Evolutionary conservation across 495 filamentous ascomycete species (phyloP).

Genomic region (Astrocystis sublimbata): DNA sequence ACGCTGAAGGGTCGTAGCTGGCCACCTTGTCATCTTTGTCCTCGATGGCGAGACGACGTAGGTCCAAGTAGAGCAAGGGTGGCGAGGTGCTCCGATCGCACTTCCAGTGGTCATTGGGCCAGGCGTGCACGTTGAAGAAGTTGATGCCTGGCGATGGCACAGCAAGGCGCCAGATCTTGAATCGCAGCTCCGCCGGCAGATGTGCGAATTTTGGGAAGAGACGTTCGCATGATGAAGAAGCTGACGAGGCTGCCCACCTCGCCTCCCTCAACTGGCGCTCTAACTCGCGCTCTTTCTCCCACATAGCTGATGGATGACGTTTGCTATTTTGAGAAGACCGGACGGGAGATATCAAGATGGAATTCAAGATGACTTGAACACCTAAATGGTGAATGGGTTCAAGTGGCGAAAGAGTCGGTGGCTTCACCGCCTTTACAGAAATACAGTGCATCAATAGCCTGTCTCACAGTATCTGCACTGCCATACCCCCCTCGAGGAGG

Average conservation of each 20-base stretch:
- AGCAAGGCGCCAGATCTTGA: conserved; percentile 33
- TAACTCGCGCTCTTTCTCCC: too few relatives aligned
- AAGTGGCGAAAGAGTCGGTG: too few relatives aligned
- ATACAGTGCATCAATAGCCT: too few relatives aligned
- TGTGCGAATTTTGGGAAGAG: conserved; percentile 20
- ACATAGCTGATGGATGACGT: too few relatives aligned
- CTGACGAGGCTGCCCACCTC: neutral
- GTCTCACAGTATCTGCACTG: too few relatives aligned
- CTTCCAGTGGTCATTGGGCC: conserved; percentile 28
- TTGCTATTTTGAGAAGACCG: too few relatives aligned
- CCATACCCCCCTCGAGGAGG: too few relatives aligned
- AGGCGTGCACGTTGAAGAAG: conserved; percentile 35
- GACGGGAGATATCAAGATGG: too few relatives aligned
- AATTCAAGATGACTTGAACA: too few relatives aligned
- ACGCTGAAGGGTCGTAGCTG: conserved; percentile 30
- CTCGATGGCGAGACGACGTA: conserved; percentile 25
- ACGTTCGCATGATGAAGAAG: conserved; percentile 2
- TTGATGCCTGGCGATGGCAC: conserved; percentile 28
- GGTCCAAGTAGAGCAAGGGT: conserved; percentile 28
- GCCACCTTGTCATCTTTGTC: conserved; percentile 23
- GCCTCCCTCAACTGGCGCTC: too few relatives aligned
- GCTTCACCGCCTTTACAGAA: too few relatives aligned
- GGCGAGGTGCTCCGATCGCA: conserved; percentile 30
- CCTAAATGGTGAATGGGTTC: too few relatives aligned
- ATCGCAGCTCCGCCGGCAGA: conserved; percentile 39